Evolutionary conservation across 805 yeast genomes (phyloP).

Genomic region (Cyberlindnera euphorbiiphila): DNA sequence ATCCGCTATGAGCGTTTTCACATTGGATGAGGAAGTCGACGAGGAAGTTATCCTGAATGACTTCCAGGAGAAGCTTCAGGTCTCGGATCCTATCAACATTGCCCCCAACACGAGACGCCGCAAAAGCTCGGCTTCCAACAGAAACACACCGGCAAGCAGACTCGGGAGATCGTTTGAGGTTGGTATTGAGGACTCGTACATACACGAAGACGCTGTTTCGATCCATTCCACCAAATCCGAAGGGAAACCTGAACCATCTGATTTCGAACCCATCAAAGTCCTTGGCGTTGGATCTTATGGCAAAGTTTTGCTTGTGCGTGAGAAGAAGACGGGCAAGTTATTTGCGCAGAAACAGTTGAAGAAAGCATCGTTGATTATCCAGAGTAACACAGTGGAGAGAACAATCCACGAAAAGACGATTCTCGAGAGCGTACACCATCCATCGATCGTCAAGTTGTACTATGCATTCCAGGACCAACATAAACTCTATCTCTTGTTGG

Average conservation of each 20-base stretch:
- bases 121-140: conserved; percentile 26
- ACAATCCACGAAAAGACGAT: conserved; percentile 79
- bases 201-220: conserved; percentile 11
- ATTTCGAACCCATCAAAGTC: conserved; percentile 72
- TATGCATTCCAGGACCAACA: conserved; percentile 81
- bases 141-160: conserved; percentile 28
- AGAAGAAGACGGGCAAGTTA: conserved; percentile 53
- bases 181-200: conserved; percentile 39
- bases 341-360: conserved; percentile 85
- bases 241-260: conserved; percentile 35
- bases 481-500: conserved; percentile 70
- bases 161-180: conserved; percentile 49
- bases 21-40: conserved; percentile 24
- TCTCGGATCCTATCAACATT: conserved; percentile 19
- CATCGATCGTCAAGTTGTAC: conserved; percentile 74
- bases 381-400: conserved; percentile 56
- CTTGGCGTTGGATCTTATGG: conserved; percentile 90
- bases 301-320: conserved; percentile 74
- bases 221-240: not conserved
- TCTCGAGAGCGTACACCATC: conserved; percentile 65
- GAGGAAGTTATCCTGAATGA: conserved; percentile 15
- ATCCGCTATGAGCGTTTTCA: conserved; percentile 21
- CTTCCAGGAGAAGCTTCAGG: conserved; percentile 17
- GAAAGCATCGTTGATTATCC: conserved; percentile 73
- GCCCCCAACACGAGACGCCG: conserved; percentile 18